Conservation (phyloP, 1,284 basidiomycete species). For the Volvariella surrecta region DNA sequence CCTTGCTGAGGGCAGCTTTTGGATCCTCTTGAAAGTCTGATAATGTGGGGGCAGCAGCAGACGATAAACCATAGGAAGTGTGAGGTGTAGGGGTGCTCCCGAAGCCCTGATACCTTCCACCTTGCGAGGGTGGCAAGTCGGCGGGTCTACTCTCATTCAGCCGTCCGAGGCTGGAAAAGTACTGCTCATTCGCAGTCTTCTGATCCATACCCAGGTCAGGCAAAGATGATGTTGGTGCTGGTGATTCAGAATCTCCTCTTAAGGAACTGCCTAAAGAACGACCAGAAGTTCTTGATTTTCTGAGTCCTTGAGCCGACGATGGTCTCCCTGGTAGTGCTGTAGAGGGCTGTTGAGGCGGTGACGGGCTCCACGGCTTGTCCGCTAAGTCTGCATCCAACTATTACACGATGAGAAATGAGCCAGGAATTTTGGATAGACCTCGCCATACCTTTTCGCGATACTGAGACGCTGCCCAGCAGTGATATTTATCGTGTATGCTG, state of each 20-base stretch:
- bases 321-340: slow-evolving; percentile 41
- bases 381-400: slow-evolving; percentile 67
- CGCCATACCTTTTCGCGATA: slow-evolving; percentile 81
- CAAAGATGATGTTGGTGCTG: slow-evolving; percentile 46
- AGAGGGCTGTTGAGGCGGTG: slow-evolving; percentile 45
- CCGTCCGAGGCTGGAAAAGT: slow-evolving; percentile 66
- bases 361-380: slow-evolving; percentile 65
- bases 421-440: slow-evolving; percentile 4
- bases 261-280: slow-evolving; percentile 37
- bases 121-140: slow-evolving; percentile 77
- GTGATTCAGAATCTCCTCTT: slow-evolving; percentile 25
- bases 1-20: slow-evolving; percentile 68
- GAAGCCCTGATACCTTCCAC: slow-evolving; percentile 80
- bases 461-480: slow-evolving; percentile 86
- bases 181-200: slow-evolving; percentile 69
- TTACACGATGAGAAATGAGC: slow-evolving; percentile 9
- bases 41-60: slow-evolving; percentile 61
- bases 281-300: slow-evolving; percentile 64
- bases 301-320: slow-evolving; percentile 63
- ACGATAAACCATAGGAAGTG: slow-evolving; percentile 59
- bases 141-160: slow-evolving; percentile 62
- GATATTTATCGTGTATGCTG: slow-evolving; percentile 76
- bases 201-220: slow-evolving; percentile 40
- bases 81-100: slow-evolving; percentile 58
- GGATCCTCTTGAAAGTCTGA: slow-evolving; percentile 77